These are phyloP conservation scores for Fusarium vanettenii DNA, from an alignment of 2,329 filamentous ascomycete species.

Conservation along the genomic window DNA sequence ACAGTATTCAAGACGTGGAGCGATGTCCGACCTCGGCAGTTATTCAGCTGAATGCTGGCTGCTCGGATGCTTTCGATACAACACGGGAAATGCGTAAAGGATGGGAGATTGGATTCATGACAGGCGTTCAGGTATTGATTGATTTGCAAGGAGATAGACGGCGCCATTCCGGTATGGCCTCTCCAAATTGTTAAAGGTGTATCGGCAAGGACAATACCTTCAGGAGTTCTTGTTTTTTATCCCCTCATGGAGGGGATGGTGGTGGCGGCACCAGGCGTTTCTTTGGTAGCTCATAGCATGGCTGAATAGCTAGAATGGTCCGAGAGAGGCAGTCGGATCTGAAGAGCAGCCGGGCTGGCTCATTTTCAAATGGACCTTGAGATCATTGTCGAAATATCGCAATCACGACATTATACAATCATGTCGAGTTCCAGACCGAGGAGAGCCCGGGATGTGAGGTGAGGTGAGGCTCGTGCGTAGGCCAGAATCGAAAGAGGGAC, in stretches of 20 bases:
- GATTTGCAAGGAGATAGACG: slow-evolving; percentile 11
- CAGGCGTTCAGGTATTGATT: slow-evolving; percentile 37
- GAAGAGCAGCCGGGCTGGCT: slow-evolving; percentile 16
- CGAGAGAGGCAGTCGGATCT: slow-evolving; percentile 20
- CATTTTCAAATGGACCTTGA: slow-evolving; percentile 10
- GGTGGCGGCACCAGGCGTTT: slow-evolving; percentile 32
- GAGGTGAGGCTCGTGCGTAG: not conserved
- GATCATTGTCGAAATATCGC: not conserved
- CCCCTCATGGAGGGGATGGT: not conserved
- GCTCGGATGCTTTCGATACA: slow-evolving; percentile 6
- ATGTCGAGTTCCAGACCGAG: slow-evolving; percentile 4
- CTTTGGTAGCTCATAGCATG: slow-evolving; percentile 10
- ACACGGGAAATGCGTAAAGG: slow-evolving; percentile 6
- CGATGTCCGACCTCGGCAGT: not conserved
- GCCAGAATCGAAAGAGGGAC: slow-evolving; percentile 25
- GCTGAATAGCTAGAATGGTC: slow-evolving; percentile 3
- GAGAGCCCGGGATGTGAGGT: not conserved
- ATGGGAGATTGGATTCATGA: slow-evolving; percentile 24
- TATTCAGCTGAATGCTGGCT: not conserved
- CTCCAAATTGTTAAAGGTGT: slow-evolving; percentile 30
- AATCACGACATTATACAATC: not conserved
- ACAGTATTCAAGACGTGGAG: not conserved
- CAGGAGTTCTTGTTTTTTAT: not conserved
- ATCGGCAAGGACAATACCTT: slow-evolving; percentile 29
- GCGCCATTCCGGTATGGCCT: slow-evolving; percentile 23